Percentiles rank a stretch among this genome's conserved stretches.
Evolutionary conservation across 306 rosid species (phyloP).

Genomic region (Leucaena leucocephala): DNA sequence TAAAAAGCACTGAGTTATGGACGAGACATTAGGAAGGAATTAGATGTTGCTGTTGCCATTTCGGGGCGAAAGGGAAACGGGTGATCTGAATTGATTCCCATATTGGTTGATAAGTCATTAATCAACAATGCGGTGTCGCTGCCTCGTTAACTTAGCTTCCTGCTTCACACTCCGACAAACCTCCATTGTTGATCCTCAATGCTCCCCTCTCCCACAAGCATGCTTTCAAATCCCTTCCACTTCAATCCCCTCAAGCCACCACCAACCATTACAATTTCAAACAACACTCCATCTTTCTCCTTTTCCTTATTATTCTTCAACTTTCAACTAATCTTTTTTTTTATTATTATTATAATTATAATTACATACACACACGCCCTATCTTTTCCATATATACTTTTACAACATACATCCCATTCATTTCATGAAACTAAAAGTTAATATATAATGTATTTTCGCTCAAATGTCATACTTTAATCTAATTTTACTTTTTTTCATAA

Average conservation of each 20-base stretch:
- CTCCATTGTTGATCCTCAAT: neutral
- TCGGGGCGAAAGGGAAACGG: neutral
- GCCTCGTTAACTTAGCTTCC: neutral
- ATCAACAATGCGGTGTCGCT: neutral
- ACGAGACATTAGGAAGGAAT: neutral
- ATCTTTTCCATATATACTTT: no score
- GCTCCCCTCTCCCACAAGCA: neutral
- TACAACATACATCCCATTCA: neutral
- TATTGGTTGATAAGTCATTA: neutral
- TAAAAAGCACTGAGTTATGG: neutral
- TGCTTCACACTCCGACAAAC: neutral
- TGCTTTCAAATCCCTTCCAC: neutral
- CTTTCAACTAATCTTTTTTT: neutral
- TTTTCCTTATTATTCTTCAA: no score
- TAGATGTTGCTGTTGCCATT: neutral
- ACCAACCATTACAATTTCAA: neutral
- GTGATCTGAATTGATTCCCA: conserved; percentile 3
- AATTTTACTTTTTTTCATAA: neutral
- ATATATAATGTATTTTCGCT: no score
- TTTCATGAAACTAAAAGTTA: neutral
- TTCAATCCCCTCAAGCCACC: neutral
- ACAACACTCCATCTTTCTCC: neutral
- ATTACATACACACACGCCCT: neutral
- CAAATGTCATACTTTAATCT: neutral
- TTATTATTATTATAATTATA: no score